Conservation (phyloP, 1,284 basidiomycete species). For the Cystobasidium sp. region DNA sequence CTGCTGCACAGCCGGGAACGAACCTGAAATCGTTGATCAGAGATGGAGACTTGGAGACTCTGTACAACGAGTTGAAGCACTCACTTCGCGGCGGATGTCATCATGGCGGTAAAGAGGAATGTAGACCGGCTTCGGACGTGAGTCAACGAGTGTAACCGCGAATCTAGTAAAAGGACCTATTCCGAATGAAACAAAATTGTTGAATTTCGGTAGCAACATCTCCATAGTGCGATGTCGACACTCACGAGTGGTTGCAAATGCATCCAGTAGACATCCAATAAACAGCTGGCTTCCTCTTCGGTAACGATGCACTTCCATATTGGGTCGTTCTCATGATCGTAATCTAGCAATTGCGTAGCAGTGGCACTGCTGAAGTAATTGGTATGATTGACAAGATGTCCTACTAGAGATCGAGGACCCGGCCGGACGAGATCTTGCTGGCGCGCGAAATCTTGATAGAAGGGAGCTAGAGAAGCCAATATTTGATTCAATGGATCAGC, state of each 20-base stretch:
- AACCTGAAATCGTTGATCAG: conserved; percentile 3
- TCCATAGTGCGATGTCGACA: background rate
- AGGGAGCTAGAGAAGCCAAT: background rate
- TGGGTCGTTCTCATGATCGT: conserved; percentile 25
- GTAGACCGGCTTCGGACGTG: conserved; percentile 21
- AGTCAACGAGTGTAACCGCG: conserved; percentile 7
- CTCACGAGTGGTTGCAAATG: conserved; percentile 26
- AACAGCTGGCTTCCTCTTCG: conserved; percentile 24
- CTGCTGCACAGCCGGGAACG: conserved; percentile 18
- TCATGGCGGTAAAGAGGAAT: conserved; percentile 32
- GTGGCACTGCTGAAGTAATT: conserved; percentile 17
- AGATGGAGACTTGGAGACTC: background rate
- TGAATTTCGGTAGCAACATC: background rate
- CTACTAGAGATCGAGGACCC: conserved; percentile 9
- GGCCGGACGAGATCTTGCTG: conserved; percentile 5
- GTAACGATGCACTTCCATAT: conserved; percentile 17
- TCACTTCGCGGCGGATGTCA: conserved; percentile 34
- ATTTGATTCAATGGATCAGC: background rate
- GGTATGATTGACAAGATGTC: conserved; percentile 15
- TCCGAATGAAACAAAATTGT: background rate
- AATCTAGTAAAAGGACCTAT: conserved; percentile 23
- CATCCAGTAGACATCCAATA: conserved; percentile 15
- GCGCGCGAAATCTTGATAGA: background rate
- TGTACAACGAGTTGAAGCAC: background rate
- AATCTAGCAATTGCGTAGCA: conserved; percentile 10